Percentiles rank a stretch among this genome's conserved stretches.
Evolutionary conservation across 2,329 filamentous ascomycete species (phyloP).

Genomic region (Nigrograna mackinnonii): DNA sequence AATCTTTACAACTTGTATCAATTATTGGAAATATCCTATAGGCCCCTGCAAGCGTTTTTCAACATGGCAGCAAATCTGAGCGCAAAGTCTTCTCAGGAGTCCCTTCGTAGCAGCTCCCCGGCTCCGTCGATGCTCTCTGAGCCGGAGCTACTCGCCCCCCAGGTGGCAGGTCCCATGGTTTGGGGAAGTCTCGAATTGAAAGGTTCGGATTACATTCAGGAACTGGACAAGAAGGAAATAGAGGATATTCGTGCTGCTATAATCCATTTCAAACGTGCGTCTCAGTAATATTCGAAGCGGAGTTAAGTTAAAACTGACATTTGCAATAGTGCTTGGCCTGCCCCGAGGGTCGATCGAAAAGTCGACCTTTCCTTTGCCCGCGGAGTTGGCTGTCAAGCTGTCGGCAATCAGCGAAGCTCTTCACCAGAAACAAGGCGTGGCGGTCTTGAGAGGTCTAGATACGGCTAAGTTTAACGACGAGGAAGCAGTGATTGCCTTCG

Average conservation of each 20-base stretch:
- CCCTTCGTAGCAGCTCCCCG: constrained; percentile 24
- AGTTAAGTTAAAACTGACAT: constrained; percentile 2
- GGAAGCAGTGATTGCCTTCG: constrained; percentile 40
- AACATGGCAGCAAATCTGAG: constrained; percentile 31
- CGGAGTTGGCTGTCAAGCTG: constrained; percentile 26
- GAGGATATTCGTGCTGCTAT: constrained; percentile 35
- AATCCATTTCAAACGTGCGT: constrained; percentile 34
- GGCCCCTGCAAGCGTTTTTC: no score
- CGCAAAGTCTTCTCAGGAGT: constrained; percentile 31
- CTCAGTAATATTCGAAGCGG: background rate
- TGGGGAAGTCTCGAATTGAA: constrained; percentile 33
- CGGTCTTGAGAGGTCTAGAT: constrained; percentile 36
- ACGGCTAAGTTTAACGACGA: constrained; percentile 38
- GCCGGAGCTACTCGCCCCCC: constrained; percentile 33
- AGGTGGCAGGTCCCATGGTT: constrained; percentile 34
- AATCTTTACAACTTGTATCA: background rate
- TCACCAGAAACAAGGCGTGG: constrained; percentile 31
- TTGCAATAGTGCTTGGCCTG: constrained; percentile 18
- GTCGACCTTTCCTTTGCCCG: constrained; percentile 28
- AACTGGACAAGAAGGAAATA: constrained; percentile 27
- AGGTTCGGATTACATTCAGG: constrained; percentile 27
- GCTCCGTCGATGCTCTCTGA: constrained; percentile 22
- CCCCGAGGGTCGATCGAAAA: constrained; percentile 21
- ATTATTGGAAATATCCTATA: no score
- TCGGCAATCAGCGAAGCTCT: constrained; percentile 28